Conservation (phyloP, 2,329 filamentous ascomycete species). For the Trichoderma afroharzianum region DNA sequence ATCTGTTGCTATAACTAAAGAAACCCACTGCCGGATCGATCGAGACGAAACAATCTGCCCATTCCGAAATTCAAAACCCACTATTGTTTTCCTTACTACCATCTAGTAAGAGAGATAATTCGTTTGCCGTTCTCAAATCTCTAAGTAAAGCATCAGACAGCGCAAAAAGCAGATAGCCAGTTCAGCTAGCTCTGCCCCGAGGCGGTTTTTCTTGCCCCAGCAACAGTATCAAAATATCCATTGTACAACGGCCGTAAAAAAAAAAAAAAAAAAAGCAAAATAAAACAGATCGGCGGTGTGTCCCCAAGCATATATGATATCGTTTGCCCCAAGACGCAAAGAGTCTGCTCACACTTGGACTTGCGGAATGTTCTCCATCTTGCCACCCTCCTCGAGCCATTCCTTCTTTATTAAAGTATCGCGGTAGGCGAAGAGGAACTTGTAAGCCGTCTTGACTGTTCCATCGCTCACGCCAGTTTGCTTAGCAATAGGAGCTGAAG, state of each 20-base stretch:
- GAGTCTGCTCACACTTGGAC: conserved; percentile 30
- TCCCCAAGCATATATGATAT: not conserved
- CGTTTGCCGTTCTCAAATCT: not conserved
- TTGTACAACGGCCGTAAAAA: not conserved
- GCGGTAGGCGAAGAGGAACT: conserved; percentile 72
- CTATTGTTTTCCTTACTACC: not conserved
- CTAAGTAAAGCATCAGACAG: not conserved
- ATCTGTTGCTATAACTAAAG: not conserved
- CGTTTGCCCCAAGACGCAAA: not conserved
- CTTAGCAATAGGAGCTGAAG: conserved; percentile 79
- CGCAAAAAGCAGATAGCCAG: not conserved
- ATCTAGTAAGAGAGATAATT: not conserved
- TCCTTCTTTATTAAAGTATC: conserved; percentile 71
- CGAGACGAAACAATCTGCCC: not conserved
- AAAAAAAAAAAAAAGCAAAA: not conserved
- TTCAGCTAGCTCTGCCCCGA: not conserved
- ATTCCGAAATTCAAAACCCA: not conserved
- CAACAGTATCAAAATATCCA: not conserved
- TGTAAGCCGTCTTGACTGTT: conserved; percentile 94
- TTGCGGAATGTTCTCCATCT: conserved; percentile 65
- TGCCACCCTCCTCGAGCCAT: conserved; percentile 71
- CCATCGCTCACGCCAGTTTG: conserved; percentile 92
- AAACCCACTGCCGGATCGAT: not conserved
- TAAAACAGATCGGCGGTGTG: not conserved
- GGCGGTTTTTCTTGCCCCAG: not conserved